phyloP scores from a whole-genome alignment of 2,329 filamentous ascomycete genomes.

The Fonsecaea nubica region DNA sequence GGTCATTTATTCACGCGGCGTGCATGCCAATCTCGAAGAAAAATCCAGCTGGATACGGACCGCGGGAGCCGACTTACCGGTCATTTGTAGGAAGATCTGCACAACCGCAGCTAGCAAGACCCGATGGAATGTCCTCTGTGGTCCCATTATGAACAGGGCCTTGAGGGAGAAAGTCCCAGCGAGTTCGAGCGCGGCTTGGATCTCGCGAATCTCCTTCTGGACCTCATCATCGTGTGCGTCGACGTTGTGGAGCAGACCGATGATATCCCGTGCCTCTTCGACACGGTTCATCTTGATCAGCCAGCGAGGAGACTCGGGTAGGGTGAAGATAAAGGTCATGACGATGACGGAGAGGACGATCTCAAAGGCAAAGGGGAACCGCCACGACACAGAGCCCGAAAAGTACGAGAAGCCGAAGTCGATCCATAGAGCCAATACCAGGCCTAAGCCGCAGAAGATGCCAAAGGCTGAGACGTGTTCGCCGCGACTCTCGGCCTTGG shows the following conservation, averaged over 20 bases:
- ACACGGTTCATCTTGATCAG: constrained; percentile 51
- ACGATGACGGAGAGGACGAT: constrained; percentile 50
- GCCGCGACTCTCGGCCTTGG: constrained; percentile 43
- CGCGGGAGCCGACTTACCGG: constrained; percentile 37
- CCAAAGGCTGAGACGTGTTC: constrained; percentile 56
- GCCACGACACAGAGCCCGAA: constrained; percentile 51
- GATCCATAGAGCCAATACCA: constrained; percentile 59
- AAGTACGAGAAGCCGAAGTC: constrained; percentile 58
- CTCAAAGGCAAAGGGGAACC: constrained; percentile 54
- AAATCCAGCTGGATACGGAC: too few species aligned
- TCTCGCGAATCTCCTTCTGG: constrained; percentile 55
- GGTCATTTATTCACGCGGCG: background rate
- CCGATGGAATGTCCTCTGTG: constrained; percentile 63
- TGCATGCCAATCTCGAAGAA: background rate
- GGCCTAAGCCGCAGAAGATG: constrained; percentile 59
- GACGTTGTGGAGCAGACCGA: constrained; percentile 49
- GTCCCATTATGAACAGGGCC: constrained; percentile 64
- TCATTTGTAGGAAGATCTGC: constrained; percentile 62
- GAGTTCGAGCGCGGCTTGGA: constrained; percentile 59
- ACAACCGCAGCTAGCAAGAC: constrained; percentile 63
- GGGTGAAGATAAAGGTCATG: constrained; percentile 11
- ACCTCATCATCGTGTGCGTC: constrained; percentile 53
- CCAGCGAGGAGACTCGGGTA: constrained; percentile 54
- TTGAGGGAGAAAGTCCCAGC: constrained; percentile 58
- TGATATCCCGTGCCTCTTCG: constrained; percentile 45